A percentile compares a stretch with the other conserved stretches of the same genome.
Evolutionary conservation across 352 stramenopile species (phyloP).

Genomic region (Poterioochromonas sp.): DNA sequence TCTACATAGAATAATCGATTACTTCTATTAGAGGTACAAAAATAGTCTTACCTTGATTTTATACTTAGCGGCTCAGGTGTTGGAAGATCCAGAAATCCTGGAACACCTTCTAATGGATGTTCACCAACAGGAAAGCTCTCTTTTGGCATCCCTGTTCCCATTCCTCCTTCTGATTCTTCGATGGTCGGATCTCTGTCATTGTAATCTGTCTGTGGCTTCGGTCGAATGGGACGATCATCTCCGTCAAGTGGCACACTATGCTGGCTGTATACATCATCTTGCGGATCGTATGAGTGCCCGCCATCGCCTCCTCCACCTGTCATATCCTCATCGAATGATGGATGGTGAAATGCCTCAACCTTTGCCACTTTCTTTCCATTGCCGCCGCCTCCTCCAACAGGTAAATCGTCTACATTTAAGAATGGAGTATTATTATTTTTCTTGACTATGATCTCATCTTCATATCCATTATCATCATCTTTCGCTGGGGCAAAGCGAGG

Average conservation of each 20-base stretch:
- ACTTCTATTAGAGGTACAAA: background rate
- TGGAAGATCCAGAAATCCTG: conserved; percentile 43
- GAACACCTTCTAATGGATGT: conserved; percentile 46
- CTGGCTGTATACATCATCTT: background rate
- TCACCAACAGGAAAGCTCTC: conserved; percentile 28
- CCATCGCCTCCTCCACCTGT: too few species aligned
- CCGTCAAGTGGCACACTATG: background rate
- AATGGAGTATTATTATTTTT: background rate
- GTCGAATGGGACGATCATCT: background rate
- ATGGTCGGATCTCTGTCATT: background rate
- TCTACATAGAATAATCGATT: background rate
- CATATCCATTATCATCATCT: background rate
- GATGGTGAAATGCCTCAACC: background rate
- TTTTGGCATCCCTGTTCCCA: background rate
- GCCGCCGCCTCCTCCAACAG: background rate
- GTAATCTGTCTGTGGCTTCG: background rate
- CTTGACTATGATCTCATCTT: background rate
- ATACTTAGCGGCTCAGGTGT: conserved; percentile 40
- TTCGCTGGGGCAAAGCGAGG: background rate
- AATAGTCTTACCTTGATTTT: conserved; percentile 36
- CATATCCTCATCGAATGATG: background rate
- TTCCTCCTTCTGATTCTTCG: background rate
- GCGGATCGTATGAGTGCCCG: background rate
- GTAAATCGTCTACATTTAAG: background rate
- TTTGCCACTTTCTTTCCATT: background rate